A percentile compares a stretch with the other conserved stretches of the same genome.
phyloP scores from a whole-genome alignment of 768 basidiomycete species.

The Tricholoma terreum region DNA sequence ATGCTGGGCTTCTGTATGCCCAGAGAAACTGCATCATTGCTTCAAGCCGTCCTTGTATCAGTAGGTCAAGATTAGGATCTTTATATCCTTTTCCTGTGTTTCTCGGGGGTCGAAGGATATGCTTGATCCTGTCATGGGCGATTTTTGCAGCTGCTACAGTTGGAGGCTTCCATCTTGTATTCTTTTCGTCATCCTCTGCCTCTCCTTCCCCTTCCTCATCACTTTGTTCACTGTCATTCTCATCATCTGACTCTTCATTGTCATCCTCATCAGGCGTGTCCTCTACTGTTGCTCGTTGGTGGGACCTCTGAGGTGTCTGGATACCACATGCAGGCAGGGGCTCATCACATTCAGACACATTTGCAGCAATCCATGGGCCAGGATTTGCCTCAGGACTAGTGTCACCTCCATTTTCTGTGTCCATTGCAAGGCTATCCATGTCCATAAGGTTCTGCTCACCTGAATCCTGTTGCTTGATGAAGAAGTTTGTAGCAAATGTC shows the following conservation, averaged over 20 bases:
- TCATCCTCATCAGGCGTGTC: background rate
- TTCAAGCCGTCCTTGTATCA: background rate
- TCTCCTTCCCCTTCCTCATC: background rate
- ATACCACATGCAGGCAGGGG: no score
- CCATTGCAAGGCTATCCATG: no score
- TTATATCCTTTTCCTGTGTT: conserved; percentile 3
- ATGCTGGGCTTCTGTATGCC: conserved; percentile 2
- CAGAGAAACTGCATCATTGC: conserved; percentile 5
- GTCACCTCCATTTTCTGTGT: no score
- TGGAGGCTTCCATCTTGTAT: conserved; percentile 1
- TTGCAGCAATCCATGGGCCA: no score
- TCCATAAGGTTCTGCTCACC: no score
- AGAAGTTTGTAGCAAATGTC: no score
- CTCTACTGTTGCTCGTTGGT: no score
- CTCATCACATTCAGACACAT: background rate
- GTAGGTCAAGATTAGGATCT: conserved; percentile 6
- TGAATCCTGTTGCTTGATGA: no score
- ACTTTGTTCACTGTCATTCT: background rate
- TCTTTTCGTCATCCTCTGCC: conserved; percentile 3
- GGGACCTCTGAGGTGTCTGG: background rate
- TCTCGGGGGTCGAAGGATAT: background rate
- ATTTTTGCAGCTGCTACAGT: background rate
- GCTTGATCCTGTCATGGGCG: background rate
- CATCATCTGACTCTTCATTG: background rate
- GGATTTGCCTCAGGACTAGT: no score